Percentiles rank a stretch among this genome's conserved stretches.
Conservation (phyloP, 352 stramenopile genomes). For the Saprolegnia diclina region DNA sequence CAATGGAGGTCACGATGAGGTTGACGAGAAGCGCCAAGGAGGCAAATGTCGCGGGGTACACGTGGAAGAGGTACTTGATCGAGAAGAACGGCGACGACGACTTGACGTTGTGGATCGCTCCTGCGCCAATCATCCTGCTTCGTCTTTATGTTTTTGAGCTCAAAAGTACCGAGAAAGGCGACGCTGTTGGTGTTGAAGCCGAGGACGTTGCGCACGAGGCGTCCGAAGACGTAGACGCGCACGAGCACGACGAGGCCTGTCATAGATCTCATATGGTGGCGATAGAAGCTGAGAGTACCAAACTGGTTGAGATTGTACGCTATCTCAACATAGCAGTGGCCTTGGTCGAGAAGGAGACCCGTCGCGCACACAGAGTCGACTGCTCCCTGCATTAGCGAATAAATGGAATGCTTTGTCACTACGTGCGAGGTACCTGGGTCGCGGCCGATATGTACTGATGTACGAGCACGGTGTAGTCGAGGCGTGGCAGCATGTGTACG, state of each 20-base stretch:
- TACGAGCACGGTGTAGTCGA: conserved; percentile 3
- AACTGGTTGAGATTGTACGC: conserved; percentile 16
- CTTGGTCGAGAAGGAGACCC: background rate
- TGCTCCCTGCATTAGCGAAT: background rate
- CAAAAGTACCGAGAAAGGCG: conserved; percentile 3
- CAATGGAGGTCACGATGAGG: background rate
- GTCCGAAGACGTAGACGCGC: conserved; percentile 4
- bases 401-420: background rate
- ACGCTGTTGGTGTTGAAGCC: conserved; percentile 23
- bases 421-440: background rate
- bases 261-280: background rate
- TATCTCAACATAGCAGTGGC: background rate
- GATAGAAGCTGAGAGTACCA: background rate
- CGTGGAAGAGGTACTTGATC: conserved; percentile 10
- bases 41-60: conserved; percentile 12
- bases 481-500: background rate
- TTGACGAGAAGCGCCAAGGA: background rate
- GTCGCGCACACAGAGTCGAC: background rate
- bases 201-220: conserved; percentile 15
- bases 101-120: conserved; percentile 14
- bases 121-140: background rate
- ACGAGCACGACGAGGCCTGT: conserved; percentile 5
- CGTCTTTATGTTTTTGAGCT: too few species aligned
- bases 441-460: background rate
- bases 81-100: conserved; percentile 10